These are phyloP conservation scores for Rhododendron molle DNA, from an alignment of 148 eudicot species.

Conservation along the genomic window DNA sequence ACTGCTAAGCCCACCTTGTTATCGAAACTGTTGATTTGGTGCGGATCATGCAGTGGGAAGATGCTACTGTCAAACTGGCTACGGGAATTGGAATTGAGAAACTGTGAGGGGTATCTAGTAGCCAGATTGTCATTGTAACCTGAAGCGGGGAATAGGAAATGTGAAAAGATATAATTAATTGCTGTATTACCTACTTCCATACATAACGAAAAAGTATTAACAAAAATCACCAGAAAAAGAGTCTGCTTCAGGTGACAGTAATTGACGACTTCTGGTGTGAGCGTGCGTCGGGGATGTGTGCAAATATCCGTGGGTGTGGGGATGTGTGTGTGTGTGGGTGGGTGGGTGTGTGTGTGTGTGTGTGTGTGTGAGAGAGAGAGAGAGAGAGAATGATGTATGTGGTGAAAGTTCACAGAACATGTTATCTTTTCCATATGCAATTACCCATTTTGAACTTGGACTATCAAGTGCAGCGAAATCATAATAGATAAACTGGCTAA, in stretches of 20 bases:
- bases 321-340: neutral
- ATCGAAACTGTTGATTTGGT: conserved; percentile 33
- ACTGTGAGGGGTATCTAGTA: conserved; percentile 39
- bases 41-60: conserved; percentile 39
- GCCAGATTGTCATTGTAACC: conserved; percentile 53
- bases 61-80: conserved; percentile 39
- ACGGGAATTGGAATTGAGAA: conserved; percentile 38
- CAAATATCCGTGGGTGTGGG: neutral
- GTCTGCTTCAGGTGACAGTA: neutral
- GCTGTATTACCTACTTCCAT: neutral
- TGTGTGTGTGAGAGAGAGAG: neutral
- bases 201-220: neutral
- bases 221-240: neutral
- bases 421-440: neutral
- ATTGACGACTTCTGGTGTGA: neutral
- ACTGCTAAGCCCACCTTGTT: conserved; percentile 47
- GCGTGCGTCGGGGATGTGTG: neutral
- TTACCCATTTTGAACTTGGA: neutral
- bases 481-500: neutral
- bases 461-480: neutral
- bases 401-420: neutral
- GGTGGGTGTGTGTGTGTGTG: neutral
- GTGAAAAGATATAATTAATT: neutral
- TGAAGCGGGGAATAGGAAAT: conserved; percentile 23
- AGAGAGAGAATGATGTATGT: neutral